These are phyloP conservation scores for Leccinum boreale DNA, from an alignment of 768 basidiomycete genomes.

Conservation along the genomic window DNA sequence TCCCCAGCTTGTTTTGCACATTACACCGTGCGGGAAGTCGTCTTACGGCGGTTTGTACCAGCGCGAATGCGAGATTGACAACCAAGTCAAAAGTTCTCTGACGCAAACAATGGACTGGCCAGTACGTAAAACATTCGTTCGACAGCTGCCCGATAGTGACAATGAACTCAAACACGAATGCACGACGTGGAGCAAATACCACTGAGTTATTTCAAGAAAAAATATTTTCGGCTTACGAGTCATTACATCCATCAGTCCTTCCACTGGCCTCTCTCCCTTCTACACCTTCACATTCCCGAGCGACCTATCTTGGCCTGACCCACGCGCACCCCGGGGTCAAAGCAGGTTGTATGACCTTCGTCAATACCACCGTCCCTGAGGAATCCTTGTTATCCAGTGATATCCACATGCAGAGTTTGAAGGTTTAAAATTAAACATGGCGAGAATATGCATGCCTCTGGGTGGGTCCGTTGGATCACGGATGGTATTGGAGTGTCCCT, in stretches of 20 bases:
- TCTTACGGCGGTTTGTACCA: constrained; percentile 81
- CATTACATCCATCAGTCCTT: constrained; percentile 19
- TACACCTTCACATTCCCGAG: not conserved
- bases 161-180: not conserved
- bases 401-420: not conserved
- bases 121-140: not conserved
- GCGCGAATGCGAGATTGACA: constrained; percentile 84
- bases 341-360: not conserved
- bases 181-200: not conserved
- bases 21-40: constrained; percentile 83
- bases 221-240: constrained; percentile 3
- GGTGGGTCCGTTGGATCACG: not conserved
- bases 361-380: not conserved
- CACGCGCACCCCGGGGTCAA: not conserved
- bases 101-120: not conserved
- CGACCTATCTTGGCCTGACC: constrained; percentile 6
- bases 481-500: not conserved
- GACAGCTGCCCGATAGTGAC: not conserved
- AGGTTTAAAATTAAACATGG: not conserved
- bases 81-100: not conserved
- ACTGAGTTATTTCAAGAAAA: constrained; percentile 1
- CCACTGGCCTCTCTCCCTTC: not conserved
- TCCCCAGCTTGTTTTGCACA: constrained; percentile 74
- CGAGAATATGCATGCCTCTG: not conserved
- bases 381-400: not conserved